Evolutionary conservation across 2,329 filamentous ascomycete species (phyloP).

Genomic region (Ophiostoma piceae): DNA sequence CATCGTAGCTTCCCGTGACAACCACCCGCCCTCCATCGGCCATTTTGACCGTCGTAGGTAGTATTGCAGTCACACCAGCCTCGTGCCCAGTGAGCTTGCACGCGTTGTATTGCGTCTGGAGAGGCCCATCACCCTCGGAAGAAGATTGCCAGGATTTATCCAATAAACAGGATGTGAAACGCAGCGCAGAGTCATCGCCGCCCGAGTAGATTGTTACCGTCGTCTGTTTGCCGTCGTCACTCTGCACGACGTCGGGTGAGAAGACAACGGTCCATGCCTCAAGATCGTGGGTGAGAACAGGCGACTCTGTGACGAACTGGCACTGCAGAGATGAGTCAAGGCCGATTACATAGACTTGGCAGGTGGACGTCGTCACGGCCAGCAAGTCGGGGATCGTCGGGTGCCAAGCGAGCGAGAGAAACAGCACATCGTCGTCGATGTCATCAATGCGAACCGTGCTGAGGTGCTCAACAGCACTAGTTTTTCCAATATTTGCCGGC

Average conservation of each 20-base stretch:
- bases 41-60: conserved; percentile 54
- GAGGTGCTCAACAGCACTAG: conserved; percentile 38
- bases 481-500: conserved; percentile 33
- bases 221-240: background rate
- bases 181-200: conserved; percentile 66
- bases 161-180: conserved; percentile 38
- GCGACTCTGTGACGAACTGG: conserved; percentile 32
- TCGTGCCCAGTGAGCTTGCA: conserved; percentile 46
- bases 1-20: conserved; percentile 88
- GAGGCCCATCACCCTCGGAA: background rate
- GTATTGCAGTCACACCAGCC: conserved; percentile 83
- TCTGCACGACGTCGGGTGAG: conserved; percentile 32
- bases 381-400: conserved; percentile 51
- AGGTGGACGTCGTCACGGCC: conserved; percentile 66
- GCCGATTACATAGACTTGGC: conserved; percentile 54
- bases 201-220: conserved; percentile 57
- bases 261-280: conserved; percentile 74
- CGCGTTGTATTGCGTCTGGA: conserved; percentile 27
- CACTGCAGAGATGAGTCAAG: conserved; percentile 42
- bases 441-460: conserved; percentile 43
- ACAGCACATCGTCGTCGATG: conserved; percentile 55
- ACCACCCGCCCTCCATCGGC: conserved; percentile 51
- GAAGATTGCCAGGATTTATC: background rate
- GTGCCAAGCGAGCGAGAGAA: conserved; percentile 71
- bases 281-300: conserved; percentile 49